Base-by-base conservation (phyloP, 139 green algal genomes). In the Haematococcus sp. region DNA sequence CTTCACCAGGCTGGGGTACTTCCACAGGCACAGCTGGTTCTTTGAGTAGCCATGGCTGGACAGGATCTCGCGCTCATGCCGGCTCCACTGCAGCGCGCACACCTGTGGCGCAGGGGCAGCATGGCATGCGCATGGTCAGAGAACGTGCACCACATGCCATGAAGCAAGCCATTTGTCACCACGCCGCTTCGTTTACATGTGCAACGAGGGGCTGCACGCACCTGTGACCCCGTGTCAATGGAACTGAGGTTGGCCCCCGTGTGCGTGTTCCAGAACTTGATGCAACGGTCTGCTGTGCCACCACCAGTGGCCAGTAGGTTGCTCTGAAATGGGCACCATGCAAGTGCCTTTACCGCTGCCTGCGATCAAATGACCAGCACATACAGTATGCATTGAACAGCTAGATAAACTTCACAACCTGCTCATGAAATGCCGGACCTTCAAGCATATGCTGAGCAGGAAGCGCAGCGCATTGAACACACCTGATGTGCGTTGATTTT, bases 221-320 rank as follows among this genome's bases (percentile, higher is more conserved):
- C 95, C 83, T 97, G 91, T 17, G 80, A 92, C 52, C 93, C 95
- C 32, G 95, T 98, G 85, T 98, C 95, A 4, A 98, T 86, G 68
- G 70, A 71, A 60, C 87, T 89, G 58, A 98, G 75, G n/a, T 81
- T 70, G 11, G 86, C 84, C 63, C 88, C 86, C 0, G 94, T 98
- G 71, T 87, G 83, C 13, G 95, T 98, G 89, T 97, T 98, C 94
- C 95, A 98, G 82, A 99, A 98, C 43, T 91, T 88, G 43, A 99
- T 97, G 86, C 88, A 94, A 51, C 95, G 86, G 87, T 99, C 95
- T 0, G 94, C 95, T 23, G 95, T 98, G 68, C 95, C 95, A 19
- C 95, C 95, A 1, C 95, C 95, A 5, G 79, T 92, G 19, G 93
- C 95, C 51, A 99, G 86, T 68, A 99, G 81, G 71, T 95, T 95